Evolutionary conservation across 2,329 filamentous ascomycete species (phyloP).

Genomic region (Volutella citrinella): DNA sequence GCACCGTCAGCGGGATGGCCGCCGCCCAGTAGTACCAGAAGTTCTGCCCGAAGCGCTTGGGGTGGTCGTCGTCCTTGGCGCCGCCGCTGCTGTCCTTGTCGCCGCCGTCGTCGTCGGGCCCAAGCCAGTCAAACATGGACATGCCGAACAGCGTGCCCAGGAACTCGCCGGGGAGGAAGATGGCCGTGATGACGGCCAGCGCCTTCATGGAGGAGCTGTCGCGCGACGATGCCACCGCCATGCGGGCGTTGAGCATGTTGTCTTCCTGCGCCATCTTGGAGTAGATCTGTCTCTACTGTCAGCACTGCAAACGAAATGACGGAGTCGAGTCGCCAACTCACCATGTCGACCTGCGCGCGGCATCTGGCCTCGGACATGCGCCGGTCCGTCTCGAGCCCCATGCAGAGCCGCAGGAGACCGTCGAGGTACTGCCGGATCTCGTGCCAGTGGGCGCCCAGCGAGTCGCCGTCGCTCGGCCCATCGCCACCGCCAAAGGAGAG

Average conservation of each 20-base stretch:
- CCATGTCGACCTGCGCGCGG: slow-evolving; percentile 45
- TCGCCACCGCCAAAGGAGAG: too few species aligned
- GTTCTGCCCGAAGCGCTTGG: slow-evolving; percentile 32
- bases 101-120: slow-evolving; percentile 26
- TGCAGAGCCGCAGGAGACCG: slow-evolving; percentile 40
- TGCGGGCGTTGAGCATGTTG: slow-evolving; percentile 42
- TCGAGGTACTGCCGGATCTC: slow-evolving; percentile 46
- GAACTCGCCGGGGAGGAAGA: slow-evolving; percentile 47
- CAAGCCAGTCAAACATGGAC: slow-evolving; percentile 47
- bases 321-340: slow-evolving; percentile 28
- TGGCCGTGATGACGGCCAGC: slow-evolving; percentile 44
- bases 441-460: slow-evolving; percentile 40
- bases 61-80: slow-evolving; percentile 10
- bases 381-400: slow-evolving; percentile 43
- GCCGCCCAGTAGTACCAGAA: slow-evolving; percentile 48
- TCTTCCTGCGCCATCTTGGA: slow-evolving; percentile 49
- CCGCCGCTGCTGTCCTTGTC: not conserved
- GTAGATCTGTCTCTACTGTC: too few species aligned
- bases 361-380: slow-evolving; percentile 45
- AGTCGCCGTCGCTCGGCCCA: slow-evolving; percentile 20
- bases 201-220: slow-evolving; percentile 49
- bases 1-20: slow-evolving; percentile 39
- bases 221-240: slow-evolving; percentile 37
- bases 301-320: too few species aligned
- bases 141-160: slow-evolving; percentile 45